phyloP scores from a whole-genome alignment of 2,329 filamentous ascomycete species.

The Drechslerella stenobrocha region DNA sequence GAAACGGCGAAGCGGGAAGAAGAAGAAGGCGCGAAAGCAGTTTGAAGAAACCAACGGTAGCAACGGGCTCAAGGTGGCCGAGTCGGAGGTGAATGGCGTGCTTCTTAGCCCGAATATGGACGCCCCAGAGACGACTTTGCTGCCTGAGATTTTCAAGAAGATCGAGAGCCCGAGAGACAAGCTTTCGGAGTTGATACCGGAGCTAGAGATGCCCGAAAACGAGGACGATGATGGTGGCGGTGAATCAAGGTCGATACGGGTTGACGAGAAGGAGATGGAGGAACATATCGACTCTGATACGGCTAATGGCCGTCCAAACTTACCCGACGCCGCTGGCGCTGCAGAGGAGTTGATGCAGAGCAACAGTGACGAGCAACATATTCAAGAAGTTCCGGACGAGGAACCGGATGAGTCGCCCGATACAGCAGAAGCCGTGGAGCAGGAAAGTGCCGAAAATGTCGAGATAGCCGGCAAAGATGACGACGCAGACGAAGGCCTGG shows the following conservation, averaged over 20 bases:
- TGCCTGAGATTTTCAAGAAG: constrained; percentile 43
- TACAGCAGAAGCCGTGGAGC: constrained; percentile 22
- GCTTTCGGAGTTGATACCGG: constrained; percentile 38
- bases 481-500: constrained; percentile 33
- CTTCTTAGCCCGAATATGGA: constrained; percentile 45
- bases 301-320: constrained; percentile 28
- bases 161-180: constrained; percentile 46
- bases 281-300: constrained; percentile 22
- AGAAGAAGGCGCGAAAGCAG: constrained; percentile 12
- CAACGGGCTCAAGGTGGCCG: constrained; percentile 29
- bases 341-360: constrained; percentile 26
- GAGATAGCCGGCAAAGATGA: constrained; percentile 27
- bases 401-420: constrained; percentile 5
- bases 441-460: constrained; percentile 22
- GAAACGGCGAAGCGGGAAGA: constrained; percentile 17
- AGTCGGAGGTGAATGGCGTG: constrained; percentile 27
- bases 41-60: constrained; percentile 8
- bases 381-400: constrained; percentile 6
- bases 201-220: constrained; percentile 43
- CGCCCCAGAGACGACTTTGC: constrained; percentile 23
- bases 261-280: constrained; percentile 29
- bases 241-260: not conserved
- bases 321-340: constrained; percentile 21
- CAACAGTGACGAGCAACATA: constrained; percentile 10
- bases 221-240: constrained; percentile 39